Base-by-base conservation (phyloP, 2,329 filamentous ascomycete genomes). In the Pseudopithomyces chartarum region DNA sequence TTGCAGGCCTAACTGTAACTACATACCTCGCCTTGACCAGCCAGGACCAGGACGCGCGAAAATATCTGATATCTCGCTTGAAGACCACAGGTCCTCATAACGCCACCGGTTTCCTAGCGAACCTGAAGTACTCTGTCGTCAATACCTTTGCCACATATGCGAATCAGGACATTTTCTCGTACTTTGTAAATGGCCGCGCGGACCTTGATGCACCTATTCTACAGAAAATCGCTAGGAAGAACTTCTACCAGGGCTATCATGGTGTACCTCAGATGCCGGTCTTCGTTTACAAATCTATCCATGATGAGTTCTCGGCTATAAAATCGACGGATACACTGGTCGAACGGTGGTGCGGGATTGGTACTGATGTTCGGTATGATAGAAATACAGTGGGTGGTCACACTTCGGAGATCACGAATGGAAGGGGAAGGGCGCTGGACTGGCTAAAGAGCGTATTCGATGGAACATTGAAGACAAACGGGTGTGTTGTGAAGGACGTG, bases 281-380 rank as follows among this genome's bases (percentile, higher is more conserved):
- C 4, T 74, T 68, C 39, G 57, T 67, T 6, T 75, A 75, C 53
- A 72, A 76, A 45, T 67, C 72, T 3, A 59, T 66, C 10, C 55
- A 60, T 1, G 72, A 75, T 53, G 68, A 75, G 50, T 59, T 75
- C 13, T 67, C 63, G 38, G 58, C 65, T 2, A 52, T 71, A 0
- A 55, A 48, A 6, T 65, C 71, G 38, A 71, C 68, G 3, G 69
- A 74, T 57, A 54, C 43, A 1, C 42, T 74, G 48, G 57, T 74
- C 1, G 42, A 62, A 8, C 55, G 62, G 39, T 67, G 62, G 55
- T 71, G 70, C 56, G 46, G 42, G 26, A 53, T 60, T 4, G 64
- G 61, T 4, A 64, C 61, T 15, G 60, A 56, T 43, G 51, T 63
- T n/a, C 43, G 59, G 42, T 73, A 71, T 48, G 58, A 71, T 39